Evolutionary conservation across 2,329 filamentous ascomycete species (phyloP).

Genomic region (Alternaria sp.): DNA sequence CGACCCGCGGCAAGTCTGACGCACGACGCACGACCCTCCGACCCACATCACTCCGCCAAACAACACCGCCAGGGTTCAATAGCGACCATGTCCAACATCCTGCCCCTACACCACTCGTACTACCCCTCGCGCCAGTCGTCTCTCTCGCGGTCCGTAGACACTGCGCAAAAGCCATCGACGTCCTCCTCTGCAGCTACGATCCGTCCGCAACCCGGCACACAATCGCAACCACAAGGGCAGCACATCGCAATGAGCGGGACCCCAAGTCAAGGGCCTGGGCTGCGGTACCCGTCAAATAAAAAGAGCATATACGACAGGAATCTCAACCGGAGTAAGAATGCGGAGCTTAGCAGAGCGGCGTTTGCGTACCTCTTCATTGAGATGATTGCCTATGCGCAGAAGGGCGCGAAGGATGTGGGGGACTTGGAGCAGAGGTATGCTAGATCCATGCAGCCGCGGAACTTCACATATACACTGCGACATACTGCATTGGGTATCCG

Average conservation of each 20-base stretch:
- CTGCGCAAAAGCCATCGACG: constrained; percentile 1
- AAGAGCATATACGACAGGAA: constrained; percentile 99
- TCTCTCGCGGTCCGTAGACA: constrained; percentile 5
- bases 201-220: constrained; percentile 2
- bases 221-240: constrained; percentile 17
- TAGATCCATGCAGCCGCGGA: background rate
- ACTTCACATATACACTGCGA: background rate
- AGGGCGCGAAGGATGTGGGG: constrained; percentile 86
- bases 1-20: constrained; percentile 9
- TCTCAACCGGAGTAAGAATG: constrained; percentile 84
- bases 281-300: constrained; percentile 88
- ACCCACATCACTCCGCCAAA: constrained; percentile 29
- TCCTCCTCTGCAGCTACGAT: constrained; percentile 11
- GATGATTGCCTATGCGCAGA: constrained; percentile 95
- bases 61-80: constrained; percentile 9
- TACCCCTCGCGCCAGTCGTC: constrained; percentile 17
- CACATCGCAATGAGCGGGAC: constrained; percentile 35
- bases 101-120: constrained; percentile 24
- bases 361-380: constrained; percentile 97
- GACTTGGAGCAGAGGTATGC: constrained; percentile 87
- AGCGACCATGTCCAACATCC: constrained; percentile 30
- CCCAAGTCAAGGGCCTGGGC: constrained; percentile 54
- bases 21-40: constrained; percentile 25
- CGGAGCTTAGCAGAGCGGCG: constrained; percentile 88
- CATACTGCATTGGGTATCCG: too few relatives aligned